Conservation (phyloP, 2,329 filamentous ascomycete genomes). For the Torrubiella hemipterigena region DNA sequence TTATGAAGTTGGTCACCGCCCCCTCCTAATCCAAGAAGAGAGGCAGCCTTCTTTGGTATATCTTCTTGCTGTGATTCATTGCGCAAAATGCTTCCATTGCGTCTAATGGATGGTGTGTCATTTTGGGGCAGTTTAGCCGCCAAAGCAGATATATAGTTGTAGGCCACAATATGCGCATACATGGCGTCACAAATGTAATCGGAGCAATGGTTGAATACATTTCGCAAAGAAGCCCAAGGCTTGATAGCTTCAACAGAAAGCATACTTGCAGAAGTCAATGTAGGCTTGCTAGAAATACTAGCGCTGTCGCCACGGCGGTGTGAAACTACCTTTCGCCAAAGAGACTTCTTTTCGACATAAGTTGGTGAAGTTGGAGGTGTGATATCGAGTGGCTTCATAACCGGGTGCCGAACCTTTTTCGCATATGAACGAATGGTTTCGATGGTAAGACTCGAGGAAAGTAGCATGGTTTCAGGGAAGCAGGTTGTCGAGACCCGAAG, state of each 20-base stretch:
- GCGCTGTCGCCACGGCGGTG: constrained; percentile 13
- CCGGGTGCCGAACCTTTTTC: constrained; percentile 35
- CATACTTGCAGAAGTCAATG: not conserved
- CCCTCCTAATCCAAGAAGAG: constrained; percentile 32
- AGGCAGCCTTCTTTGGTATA: constrained; percentile 40
- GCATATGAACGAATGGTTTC: constrained; percentile 46
- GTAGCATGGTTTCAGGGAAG: constrained; percentile 48
- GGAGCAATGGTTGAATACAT: constrained; percentile 38
- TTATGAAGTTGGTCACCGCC: constrained; percentile 9
- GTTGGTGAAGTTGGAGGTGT: constrained; percentile 8
- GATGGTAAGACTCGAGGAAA: constrained; percentile 40
- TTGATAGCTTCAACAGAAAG: constrained; percentile 6
- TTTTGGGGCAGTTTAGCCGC: constrained; percentile 10
- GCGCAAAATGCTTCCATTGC: constrained; percentile 10
- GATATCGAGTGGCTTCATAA: constrained; percentile 12
- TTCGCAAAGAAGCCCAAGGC: constrained; percentile 33
- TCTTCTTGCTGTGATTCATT: constrained; percentile 13
- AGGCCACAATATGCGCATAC: constrained; percentile 46
- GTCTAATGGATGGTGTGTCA: constrained; percentile 8
- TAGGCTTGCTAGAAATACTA: constrained; percentile 7
- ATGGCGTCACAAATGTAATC: constrained; percentile 46
- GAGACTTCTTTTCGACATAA: constrained; percentile 13
- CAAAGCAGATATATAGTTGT: constrained; percentile 40
- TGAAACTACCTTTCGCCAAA: constrained; percentile 24
- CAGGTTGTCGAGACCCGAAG: constrained; percentile 40